These are phyloP conservation scores for Oemleria cerasiformis DNA, from an alignment of 306 rosid genomes.

Conservation along the genomic window DNA sequence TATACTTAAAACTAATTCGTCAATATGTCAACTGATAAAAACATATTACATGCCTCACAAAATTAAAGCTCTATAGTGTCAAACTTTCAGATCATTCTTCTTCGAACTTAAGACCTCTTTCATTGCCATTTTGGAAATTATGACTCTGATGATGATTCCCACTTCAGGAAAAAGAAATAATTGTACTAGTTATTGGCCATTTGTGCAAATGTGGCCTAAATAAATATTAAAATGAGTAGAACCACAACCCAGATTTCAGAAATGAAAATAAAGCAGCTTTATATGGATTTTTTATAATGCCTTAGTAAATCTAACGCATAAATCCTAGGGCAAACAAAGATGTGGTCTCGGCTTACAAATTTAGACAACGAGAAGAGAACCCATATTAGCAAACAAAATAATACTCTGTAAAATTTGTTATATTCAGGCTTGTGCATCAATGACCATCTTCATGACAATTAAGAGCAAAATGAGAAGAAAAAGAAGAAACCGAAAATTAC, in stretches of 20 bases:
- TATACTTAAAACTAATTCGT: too few relatives aligned
- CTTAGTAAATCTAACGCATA: neutral
- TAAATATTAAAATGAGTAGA: neutral
- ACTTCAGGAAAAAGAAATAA: neutral
- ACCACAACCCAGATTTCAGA: slow-evolving; percentile 10
- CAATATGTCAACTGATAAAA: neutral
- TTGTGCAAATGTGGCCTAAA: neutral
- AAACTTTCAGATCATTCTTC: too few relatives aligned
- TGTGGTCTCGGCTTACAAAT: too few relatives aligned
- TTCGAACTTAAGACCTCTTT: too few relatives aligned
- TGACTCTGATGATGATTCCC: neutral
- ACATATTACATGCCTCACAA: neutral
- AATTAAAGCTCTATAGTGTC: neutral
- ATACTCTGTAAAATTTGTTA: neutral
- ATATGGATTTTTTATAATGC: neutral
- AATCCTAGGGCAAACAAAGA: neutral
- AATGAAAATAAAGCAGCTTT: neutral
- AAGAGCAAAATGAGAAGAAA: neutral
- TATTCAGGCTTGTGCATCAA: neutral
- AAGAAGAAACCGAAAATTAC: slow-evolving; percentile 27
- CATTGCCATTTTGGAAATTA: neutral
- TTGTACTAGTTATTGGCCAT: neutral
- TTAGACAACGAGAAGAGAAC: too few relatives aligned
- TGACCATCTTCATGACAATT: neutral
- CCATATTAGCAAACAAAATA: too few relatives aligned